These are phyloP conservation scores for Geum urbanum DNA, from an alignment of 306 rosid species.

Conservation along the genomic window DNA sequence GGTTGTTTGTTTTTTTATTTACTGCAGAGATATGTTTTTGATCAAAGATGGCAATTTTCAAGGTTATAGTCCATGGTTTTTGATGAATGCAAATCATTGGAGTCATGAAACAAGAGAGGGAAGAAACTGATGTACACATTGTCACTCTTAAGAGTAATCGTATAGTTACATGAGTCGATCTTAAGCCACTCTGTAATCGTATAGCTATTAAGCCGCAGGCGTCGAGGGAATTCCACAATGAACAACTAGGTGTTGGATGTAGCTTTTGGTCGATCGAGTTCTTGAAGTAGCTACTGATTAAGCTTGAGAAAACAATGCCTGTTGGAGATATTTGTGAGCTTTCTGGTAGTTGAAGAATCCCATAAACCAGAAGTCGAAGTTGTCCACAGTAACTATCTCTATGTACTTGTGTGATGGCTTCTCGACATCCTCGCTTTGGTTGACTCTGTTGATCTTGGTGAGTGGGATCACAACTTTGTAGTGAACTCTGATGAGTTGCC, in stretches of 20 bases:
- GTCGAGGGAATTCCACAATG: not conserved
- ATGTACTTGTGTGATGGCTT: conserved; percentile 53
- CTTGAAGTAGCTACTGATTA: not conserved
- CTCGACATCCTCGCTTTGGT: conserved; percentile 39
- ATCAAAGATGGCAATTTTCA: too few relatives aligned
- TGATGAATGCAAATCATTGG: too few relatives aligned
- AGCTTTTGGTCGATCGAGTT: too few relatives aligned
- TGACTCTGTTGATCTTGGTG: conserved; percentile 34
- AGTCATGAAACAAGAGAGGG: too few relatives aligned
- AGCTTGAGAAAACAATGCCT: conserved; percentile 30
- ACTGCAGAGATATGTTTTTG: too few relatives aligned
- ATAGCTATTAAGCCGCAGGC: not conserved
- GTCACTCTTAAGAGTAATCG: not conserved
- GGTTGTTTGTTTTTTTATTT: too few relatives aligned
- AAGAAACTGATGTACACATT: not conserved
- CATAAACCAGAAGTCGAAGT: conserved; percentile 66
- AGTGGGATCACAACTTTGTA: conserved; percentile 61
- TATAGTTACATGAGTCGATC: not conserved
- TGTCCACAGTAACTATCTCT: conserved; percentile 50
- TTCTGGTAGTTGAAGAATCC: conserved; percentile 55
- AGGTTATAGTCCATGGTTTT: too few relatives aligned
- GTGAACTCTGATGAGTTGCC: conserved; percentile 43
- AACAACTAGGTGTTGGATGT: conserved; percentile 1
- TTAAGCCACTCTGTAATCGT: too few relatives aligned
- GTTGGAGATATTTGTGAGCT: conserved; percentile 36